Evolutionary conservation across 768 basidiomycete species (phyloP).

Genomic region (Amanita phalloides): DNA sequence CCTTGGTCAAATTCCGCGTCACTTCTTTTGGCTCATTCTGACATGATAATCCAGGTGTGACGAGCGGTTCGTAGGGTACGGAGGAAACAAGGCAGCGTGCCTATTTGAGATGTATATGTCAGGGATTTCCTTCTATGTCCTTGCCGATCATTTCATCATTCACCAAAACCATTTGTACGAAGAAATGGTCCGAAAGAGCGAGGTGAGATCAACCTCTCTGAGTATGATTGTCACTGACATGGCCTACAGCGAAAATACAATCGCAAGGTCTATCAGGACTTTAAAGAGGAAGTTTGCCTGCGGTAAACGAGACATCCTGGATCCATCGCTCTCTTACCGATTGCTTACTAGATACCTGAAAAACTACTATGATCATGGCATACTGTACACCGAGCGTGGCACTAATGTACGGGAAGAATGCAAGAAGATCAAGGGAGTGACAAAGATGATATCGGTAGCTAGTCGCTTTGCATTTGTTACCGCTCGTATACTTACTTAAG

Average conservation of each 20-base stretch:
- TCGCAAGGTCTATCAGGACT: constrained; percentile 67
- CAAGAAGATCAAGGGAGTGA: constrained; percentile 46
- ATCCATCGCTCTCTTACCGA: neutral
- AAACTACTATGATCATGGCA: constrained; percentile 38
- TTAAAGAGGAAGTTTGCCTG: constrained; percentile 69
- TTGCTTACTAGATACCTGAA: constrained; percentile 45
- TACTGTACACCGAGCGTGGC: constrained; percentile 38
- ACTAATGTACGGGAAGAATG: constrained; percentile 53
- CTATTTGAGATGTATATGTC: constrained; percentile 86
- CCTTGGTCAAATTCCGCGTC: constrained; percentile 44
- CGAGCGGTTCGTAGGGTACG: constrained; percentile 85
- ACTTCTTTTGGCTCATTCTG: neutral
- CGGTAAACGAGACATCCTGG: constrained; percentile 26
- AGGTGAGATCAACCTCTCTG: constrained; percentile 29
- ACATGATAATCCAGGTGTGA: constrained; percentile 50
- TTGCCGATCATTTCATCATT: constrained; percentile 80
- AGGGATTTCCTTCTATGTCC: constrained; percentile 74
- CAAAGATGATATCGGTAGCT: constrained; percentile 30
- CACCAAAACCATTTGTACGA: constrained; percentile 83
- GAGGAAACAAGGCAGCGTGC: constrained; percentile 89
- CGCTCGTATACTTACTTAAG: neutral
- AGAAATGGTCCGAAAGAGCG: constrained; percentile 58
- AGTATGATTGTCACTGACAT: neutral
- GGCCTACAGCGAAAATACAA: constrained; percentile 54
- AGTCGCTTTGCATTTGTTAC: constrained; percentile 4